Evolutionary conservation across 2,329 filamentous ascomycete species (phyloP), one percentile per base, ranked within the genome.

Genomic region (Macrophomina pseudophaseolina): DNA sequence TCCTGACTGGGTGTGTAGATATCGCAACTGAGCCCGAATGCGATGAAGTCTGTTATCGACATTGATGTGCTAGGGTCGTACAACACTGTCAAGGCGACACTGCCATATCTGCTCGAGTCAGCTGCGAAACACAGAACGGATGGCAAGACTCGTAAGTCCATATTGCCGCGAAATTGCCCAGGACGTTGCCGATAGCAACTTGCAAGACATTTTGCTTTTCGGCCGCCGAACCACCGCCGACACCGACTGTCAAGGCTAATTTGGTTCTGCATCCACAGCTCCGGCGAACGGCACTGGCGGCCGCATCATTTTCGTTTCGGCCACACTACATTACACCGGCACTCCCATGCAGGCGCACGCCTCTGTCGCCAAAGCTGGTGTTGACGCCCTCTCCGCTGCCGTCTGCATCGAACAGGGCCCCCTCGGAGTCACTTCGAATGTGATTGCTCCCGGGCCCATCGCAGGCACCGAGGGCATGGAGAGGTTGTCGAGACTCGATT

Each of bases 41-140:
- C 92, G 3, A 97, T 99, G 88, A 96, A 94, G 79, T 85, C 92
- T 0, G 95, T 99, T 70, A 94, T 98, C 73, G 95, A 98, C 69
- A 99, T 99, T 74, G 95, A 98, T 76, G 90, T 97, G 2, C 80
- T 98, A 42, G 95, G 95, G 38, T 96, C 92, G 16, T 99, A 91
- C 82, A 97, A 98, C 82, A 97, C 93, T 2, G 85, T 97, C 74
- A 98, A 98, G 81, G 93, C 94, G 3, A 95, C 93, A 0, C 82
- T 97, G 40, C 92, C 93, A 0, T 86, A 97, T 73, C 86, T 99
- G 3, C 80, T 93, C 12, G 85, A 88, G 72, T 96, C 93, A n/a
- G 89, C 91, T 1, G 79, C 81, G 40, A 87, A 86, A 72, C 82
- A 89, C 72, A 85, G 80, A 69, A 85, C 85, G 18, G 87, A 90